Evolutionary conservation across 2,329 filamentous ascomycete species (phyloP).

Genomic region (Juglanconis juglandina): DNA sequence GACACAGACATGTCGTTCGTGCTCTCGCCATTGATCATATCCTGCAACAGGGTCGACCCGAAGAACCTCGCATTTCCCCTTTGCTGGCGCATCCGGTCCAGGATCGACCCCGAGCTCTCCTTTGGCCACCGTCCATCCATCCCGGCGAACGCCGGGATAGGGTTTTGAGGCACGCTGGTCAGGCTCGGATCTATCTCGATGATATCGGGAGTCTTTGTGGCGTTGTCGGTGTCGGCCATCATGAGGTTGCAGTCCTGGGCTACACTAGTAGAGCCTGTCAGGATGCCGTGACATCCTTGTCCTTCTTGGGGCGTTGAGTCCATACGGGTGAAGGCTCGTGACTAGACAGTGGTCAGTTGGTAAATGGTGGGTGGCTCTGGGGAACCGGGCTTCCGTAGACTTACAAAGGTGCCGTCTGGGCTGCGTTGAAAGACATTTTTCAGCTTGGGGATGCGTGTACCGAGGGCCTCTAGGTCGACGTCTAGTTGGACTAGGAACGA

Average conservation of each 20-base stretch:
- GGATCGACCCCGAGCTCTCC: neutral
- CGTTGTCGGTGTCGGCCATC: slow-evolving; percentile 42
- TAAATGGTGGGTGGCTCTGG: neutral
- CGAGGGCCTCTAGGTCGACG: slow-evolving; percentile 78
- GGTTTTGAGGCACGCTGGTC: slow-evolving; percentile 25
- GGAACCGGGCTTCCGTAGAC: slow-evolving; percentile 24
- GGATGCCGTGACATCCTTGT: slow-evolving; percentile 31
- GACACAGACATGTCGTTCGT: slow-evolving; percentile 47
- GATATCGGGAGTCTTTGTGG: slow-evolving; percentile 37
- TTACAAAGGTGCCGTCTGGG: slow-evolving; percentile 43
- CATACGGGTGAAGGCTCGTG: neutral
- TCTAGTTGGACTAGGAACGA: slow-evolving; percentile 93
- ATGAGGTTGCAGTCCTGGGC: slow-evolving; percentile 42
- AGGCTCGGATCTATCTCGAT: slow-evolving; percentile 34
- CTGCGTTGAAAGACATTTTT: slow-evolving; percentile 53
- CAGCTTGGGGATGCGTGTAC: slow-evolving; percentile 57
- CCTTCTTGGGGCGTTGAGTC: neutral
- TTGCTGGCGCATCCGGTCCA: slow-evolving; percentile 20
- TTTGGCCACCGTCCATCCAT: slow-evolving; percentile 22
- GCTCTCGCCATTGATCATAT: slow-evolving; percentile 41
- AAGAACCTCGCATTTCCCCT: slow-evolving; percentile 18
- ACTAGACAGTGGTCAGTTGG: neutral
- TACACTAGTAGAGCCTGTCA: slow-evolving; percentile 32
- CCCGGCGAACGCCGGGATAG: slow-evolving; percentile 22
- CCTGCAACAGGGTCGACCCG: slow-evolving; percentile 32